Evolutionary conservation across 257 asterid species (phyloP).

Genomic region (Gentiana macrophylla): DNA sequence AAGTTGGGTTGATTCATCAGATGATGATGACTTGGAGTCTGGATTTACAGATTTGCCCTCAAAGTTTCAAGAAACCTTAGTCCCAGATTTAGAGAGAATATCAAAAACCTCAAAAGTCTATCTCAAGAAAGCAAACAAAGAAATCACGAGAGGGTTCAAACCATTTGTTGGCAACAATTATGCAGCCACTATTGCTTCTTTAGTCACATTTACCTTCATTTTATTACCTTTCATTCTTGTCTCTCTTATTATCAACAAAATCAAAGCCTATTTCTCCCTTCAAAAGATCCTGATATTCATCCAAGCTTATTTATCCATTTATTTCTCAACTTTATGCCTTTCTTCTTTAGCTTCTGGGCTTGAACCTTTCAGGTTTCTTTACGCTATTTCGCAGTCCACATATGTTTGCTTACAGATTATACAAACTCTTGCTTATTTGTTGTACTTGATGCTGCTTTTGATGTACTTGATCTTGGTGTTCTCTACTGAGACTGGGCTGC

Average conservation of each 20-base stretch:
- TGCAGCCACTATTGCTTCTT: slow-evolving; percentile 61
- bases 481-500: slow-evolving; percentile 57
- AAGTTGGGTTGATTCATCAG: slow-evolving; percentile 33
- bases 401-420: slow-evolving; percentile 64
- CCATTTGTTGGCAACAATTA: slow-evolving; percentile 79
- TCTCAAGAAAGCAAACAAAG: slow-evolving; percentile 57
- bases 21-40: slow-evolving; percentile 47
- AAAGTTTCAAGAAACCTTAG: slow-evolving; percentile 60
- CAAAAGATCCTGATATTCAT: slow-evolving; percentile 69
- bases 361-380: slow-evolving; percentile 77
- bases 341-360: slow-evolving; percentile 67
- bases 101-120: slow-evolving; percentile 61
- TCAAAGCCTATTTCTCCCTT: slow-evolving; percentile 77
- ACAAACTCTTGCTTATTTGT: slow-evolving; percentile 58
- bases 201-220: slow-evolving; percentile 59
- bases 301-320: slow-evolving; percentile 78
- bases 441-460: slow-evolving; percentile 75
- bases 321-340: slow-evolving; percentile 65
- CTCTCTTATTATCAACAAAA: slow-evolving; percentile 52
- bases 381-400: slow-evolving; percentile 78
- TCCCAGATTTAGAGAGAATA: slow-evolving; percentile 71
- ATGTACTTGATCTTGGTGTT: slow-evolving; percentile 76
- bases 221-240: slow-evolving; percentile 63
- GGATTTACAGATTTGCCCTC: slow-evolving; percentile 59
- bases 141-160: slow-evolving; percentile 63